A percentile compares a stretch with the other conserved stretches of the same genome.
These are phyloP conservation scores for Thraustochytrium striatum DNA, from an alignment of 352 stramenopile genomes.

Conservation along the genomic window DNA sequence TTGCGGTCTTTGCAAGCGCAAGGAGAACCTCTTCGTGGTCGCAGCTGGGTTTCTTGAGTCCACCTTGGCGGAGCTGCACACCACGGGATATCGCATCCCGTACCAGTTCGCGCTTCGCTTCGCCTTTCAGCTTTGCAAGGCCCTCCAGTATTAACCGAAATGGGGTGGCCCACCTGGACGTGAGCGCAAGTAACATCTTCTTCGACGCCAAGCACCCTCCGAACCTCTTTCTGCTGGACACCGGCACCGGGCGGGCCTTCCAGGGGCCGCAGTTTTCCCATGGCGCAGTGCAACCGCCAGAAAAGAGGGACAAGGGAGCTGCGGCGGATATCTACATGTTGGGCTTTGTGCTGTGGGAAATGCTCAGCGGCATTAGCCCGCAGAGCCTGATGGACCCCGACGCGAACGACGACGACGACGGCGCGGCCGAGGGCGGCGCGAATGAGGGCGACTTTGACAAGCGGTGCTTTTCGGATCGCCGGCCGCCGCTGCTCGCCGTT, in stretches of 20 bases:
- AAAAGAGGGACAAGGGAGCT: not conserved
- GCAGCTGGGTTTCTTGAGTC: slow-evolving; percentile 12
- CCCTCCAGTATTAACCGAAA: slow-evolving; percentile 13
- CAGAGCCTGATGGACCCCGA: not conserved
- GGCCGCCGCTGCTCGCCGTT: slow-evolving; percentile 22
- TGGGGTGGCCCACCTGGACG: slow-evolving; percentile 4
- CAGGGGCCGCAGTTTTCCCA: slow-evolving; percentile 7
- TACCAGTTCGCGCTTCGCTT: slow-evolving; percentile 35
- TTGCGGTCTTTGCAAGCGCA: slow-evolving; percentile 18
- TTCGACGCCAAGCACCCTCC: slow-evolving; percentile 22
- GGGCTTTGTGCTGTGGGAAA: slow-evolving; percentile 31
- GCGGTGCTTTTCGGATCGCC: too few species aligned
- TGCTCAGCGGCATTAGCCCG: slow-evolving; percentile 6
- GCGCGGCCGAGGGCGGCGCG: not conserved
- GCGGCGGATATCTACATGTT: slow-evolving; percentile 15
- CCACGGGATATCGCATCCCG: slow-evolving; percentile 16
- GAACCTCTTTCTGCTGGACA: slow-evolving; percentile 32
- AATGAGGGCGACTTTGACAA: too few species aligned
- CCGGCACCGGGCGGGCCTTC: slow-evolving; percentile 5
- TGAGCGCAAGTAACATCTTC: slow-evolving; percentile 14
- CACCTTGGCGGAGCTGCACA: not conserved
- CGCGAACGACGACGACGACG: not conserved
- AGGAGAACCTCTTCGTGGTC: slow-evolving; percentile 46
- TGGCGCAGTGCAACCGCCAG: not conserved
- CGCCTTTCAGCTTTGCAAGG: slow-evolving; percentile 37